Base-by-base conservation (phyloP, 2,329 filamentous ascomycete genomes). In the Cordyceps cateniannulata region DNA sequence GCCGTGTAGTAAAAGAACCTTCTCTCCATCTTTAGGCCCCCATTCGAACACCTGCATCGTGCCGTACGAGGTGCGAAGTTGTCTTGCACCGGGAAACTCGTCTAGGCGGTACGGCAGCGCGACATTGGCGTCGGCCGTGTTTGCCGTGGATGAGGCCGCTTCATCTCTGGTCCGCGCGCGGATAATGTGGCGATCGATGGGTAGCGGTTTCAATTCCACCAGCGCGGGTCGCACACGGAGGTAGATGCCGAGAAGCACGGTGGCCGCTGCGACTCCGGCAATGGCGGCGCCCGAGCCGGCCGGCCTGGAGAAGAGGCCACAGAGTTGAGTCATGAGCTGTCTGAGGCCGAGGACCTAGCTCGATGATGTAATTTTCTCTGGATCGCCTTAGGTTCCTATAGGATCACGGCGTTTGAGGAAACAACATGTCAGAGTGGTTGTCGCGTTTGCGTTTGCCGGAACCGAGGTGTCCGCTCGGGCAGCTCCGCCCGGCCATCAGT, bases 11-110 rank as follows among this genome's bases (percentile, higher is more conserved):
- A 96, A 76, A 16, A 96, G 75, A 1, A 93, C 85, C 68, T 87
- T 91, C 29, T 85, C 81, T 1, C 90, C 90, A 40, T 81, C 75
- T 62, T 85, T 80, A 0, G 89, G 88, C 0, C 91, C 91, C 82
- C 87, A 95, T 77, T 96, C 91, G 70, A 91, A 93, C 3, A 90
- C 86, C 50, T 87, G 78, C 63, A 90, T 83, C 5, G 76, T 83
- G 18, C 91, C 90, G 69, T 90, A 92, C 6, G 86, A 84, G 4
- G 85, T 88, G 14, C 77, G 70, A 18, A 95, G 85, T 69, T 91
- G 84, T 62, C 89, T 81, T 0, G 77, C 83, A 7, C 89, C 87
- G 0, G 88, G 89, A 16, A 93, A 80, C 18, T 82, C 81, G 71
- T 91, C 81, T 3, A 85, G 85, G 1, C 89, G 89, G 71, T 95